phyloP scores from a whole-genome alignment of 192 early-diverging fungal genomes.

The Coemansia aciculifera region DNA sequence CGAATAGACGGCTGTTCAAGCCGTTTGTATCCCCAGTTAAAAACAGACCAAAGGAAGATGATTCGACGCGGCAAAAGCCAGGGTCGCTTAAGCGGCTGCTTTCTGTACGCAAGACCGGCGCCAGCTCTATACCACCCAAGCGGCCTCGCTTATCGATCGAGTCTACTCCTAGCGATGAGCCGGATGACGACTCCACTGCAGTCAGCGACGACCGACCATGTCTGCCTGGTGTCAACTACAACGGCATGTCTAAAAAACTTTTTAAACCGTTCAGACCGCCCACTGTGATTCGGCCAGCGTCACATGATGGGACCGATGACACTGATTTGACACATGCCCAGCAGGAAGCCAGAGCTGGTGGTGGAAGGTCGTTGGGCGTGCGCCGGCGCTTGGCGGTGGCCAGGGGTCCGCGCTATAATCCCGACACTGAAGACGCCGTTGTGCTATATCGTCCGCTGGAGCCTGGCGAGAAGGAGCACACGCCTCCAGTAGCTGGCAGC shows the following conservation, averaged over 20 bases:
- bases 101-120: slow-evolving; percentile 33
- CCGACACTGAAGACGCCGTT: slow-evolving; percentile 78
- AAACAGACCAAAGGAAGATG: slow-evolving; percentile 2
- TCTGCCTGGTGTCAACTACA: slow-evolving; percentile 50
- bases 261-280: slow-evolving; percentile 56
- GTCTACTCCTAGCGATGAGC: slow-evolving; percentile 6
- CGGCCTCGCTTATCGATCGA: slow-evolving; percentile 10
- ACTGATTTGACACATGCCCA: not conserved
- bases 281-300: slow-evolving; percentile 7
- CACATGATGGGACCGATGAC: slow-evolving; percentile 7
- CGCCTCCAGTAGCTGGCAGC: slow-evolving; percentile 42
- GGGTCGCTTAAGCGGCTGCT: slow-evolving; percentile 36
- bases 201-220: slow-evolving; percentile 19
- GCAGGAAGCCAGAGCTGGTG: slow-evolving; percentile 7
- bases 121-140: slow-evolving; percentile 14
- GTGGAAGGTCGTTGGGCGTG: slow-evolving; percentile 58
- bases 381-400: slow-evolving; percentile 53
- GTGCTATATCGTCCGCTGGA: slow-evolving; percentile 78
- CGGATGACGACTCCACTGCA: slow-evolving; percentile 1
- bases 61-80: not conserved
- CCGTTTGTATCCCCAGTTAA: slow-evolving; percentile 51
- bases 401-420: slow-evolving; percentile 76
- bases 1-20: slow-evolving; percentile 41
- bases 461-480: slow-evolving; percentile 55
- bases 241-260: slow-evolving; percentile 48